Evolutionary conservation across 2,329 filamentous ascomycete species (phyloP), one percentile per base, ranked within the genome.

Genomic region (Mycosphaerella sp.): DNA sequence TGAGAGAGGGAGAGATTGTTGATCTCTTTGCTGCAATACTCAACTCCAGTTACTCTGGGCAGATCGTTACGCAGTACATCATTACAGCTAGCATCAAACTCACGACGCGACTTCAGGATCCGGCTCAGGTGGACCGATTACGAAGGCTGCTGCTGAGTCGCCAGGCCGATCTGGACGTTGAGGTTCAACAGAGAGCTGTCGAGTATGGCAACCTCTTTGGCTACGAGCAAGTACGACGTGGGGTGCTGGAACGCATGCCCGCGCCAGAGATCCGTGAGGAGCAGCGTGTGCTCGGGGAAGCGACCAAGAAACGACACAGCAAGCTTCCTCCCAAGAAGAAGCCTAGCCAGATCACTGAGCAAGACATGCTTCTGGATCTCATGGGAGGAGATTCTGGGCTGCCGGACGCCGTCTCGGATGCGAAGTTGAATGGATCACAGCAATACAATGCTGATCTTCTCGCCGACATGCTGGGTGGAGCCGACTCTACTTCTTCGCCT

Each of bases 161-260:
- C 64, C 86, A 91, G 56, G 85, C 89, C 7, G 94, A 93, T 67
- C 76, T 98, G 46, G 91, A 95, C 64, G 85, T 97, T 21, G 93
- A 98, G 69, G 86, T 97, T 18, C 94, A 98, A 69, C 93, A 98
- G 70, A 84, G 93, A 67, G 87, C 91, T 4, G 90, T 95, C 16
- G 93, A 98, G 69, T 98, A 97, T 64, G 82, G 84, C 52, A 97
- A 97, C 64, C 77, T 98, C n/a, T 97, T 98, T 64, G 81, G 81
- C 0, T 89, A 89, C 63, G 90, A 98, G 61, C 78, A 89, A 54
- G 87, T 98, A 50, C 84, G 91, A 49, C 81, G 80, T 53, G 93
- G 93, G 52, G 93, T 98, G 2, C 75, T 98, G 9, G 93, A 98
- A 72, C 94, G 93, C 69, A 98, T 98, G 94, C 93, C 93, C 6